phyloP scores from a whole-genome alignment of 495 filamentous ascomycete species.

The Aspergillus steynii region DNA sequence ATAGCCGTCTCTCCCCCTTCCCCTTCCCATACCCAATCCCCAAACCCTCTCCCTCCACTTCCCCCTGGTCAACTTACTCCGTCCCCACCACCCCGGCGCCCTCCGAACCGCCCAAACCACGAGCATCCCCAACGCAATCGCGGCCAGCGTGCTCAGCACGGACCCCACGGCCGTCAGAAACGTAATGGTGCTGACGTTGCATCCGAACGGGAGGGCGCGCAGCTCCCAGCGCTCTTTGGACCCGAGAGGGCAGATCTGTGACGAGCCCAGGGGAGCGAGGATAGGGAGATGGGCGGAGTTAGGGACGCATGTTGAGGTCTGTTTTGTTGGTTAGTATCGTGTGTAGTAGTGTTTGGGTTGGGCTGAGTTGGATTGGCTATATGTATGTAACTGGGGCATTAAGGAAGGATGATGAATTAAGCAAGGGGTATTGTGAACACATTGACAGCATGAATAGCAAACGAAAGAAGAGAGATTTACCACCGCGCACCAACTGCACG shows the following conservation, averaged over 20 bases:
- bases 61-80: slow-evolving; percentile 18
- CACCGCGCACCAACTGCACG: slow-evolving; percentile 58
- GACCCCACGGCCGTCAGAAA: slow-evolving; percentile 43
- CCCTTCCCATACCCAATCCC: slow-evolving; percentile 13
- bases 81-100: slow-evolving; percentile 23
- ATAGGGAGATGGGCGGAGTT: slow-evolving; percentile 44
- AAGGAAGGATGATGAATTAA: neutral
- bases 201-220: slow-evolving; percentile 49
- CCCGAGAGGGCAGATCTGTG: slow-evolving; percentile 48
- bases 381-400: neutral
- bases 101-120: slow-evolving; percentile 27
- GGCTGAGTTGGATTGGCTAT: neutral
- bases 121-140: slow-evolving; percentile 28
- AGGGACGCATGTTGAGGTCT: slow-evolving; percentile 55
- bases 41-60: slow-evolving; percentile 11
- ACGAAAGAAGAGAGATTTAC: slow-evolving; percentile 30
- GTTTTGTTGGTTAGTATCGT: neutral
- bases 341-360: neutral
- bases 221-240: slow-evolving; percentile 55
- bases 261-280: slow-evolving; percentile 43
- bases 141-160: slow-evolving; percentile 36
- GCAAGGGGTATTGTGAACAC: neutral
- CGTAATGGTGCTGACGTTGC: slow-evolving; percentile 50
- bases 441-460: slow-evolving; percentile 3
- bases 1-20: slow-evolving; percentile 15